These are phyloP conservation scores for Phialophora expanda DNA, from an alignment of 2,329 filamentous ascomycete genomes.

Conservation along the genomic window DNA sequence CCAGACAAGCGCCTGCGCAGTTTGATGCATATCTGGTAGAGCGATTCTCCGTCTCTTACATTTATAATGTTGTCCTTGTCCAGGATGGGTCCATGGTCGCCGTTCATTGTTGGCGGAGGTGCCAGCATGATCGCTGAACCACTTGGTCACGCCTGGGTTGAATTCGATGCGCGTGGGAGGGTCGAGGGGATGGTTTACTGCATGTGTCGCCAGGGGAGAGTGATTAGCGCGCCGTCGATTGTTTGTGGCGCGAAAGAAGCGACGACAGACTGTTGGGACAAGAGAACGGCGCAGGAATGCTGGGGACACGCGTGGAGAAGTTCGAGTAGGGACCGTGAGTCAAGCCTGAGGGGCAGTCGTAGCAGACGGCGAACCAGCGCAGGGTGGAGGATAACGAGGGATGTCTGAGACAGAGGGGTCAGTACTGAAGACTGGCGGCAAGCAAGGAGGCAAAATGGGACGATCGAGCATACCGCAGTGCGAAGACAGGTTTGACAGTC, in stretches of 20 bases:
- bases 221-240: slow-evolving; percentile 7
- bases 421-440: slow-evolving; percentile 15
- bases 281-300: slow-evolving; percentile 1
- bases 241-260: not conserved
- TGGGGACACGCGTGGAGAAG: slow-evolving; percentile 13
- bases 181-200: slow-evolving; percentile 5
- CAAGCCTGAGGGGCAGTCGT: slow-evolving; percentile 9
- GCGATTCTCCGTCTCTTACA: slow-evolving; percentile 89
- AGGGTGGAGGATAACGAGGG: slow-evolving; percentile 23
- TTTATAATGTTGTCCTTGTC: slow-evolving; percentile 96
- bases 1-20: slow-evolving; percentile 80
- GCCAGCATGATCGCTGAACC: slow-evolving; percentile 41
- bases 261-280: not conserved
- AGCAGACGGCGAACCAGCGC: slow-evolving; percentile 32
- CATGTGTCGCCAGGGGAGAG: slow-evolving; percentile 15
- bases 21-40: slow-evolving; percentile 93
- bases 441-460: slow-evolving; percentile 24
- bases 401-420: slow-evolving; percentile 28
- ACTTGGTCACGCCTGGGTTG: slow-evolving; percentile 3
- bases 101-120: slow-evolving; percentile 45
- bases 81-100: slow-evolving; percentile 64
- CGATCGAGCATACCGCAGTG: slow-evolving; percentile 22
- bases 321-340: slow-evolving; percentile 22
- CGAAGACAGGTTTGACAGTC: slow-evolving; percentile 17
- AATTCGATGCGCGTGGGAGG: not conserved